Evolutionary conservation across 1,284 basidiomycete species (phyloP), one percentile per base, ranked within the genome.

Genomic region (Fomitopsis palustris): DNA sequence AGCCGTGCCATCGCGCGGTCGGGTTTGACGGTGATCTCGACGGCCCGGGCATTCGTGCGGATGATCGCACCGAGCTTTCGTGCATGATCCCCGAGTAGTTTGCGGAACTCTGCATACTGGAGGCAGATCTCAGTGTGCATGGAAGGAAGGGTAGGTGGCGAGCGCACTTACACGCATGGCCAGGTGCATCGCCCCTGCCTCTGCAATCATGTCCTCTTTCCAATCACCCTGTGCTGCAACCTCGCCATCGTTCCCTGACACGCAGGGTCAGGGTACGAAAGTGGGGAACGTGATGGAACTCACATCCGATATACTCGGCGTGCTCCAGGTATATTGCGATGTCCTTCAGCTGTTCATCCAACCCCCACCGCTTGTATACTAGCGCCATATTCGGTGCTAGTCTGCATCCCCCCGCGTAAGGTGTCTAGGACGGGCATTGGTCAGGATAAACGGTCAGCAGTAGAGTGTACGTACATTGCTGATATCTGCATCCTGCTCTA

Each of bases 301-400:
- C 47, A 60, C 63, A 65, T n/a, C 39, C 29, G 14, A 60, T 58
- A 45, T 62, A 68, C 33, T 63, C 41, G 23, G 65, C 21, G 27
- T 57, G 58, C 17, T 41, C 35, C 16, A 65, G 57, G 43, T 57
- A 56, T 14, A 65, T 49, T 1, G 64, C 53, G 14, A 57, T 41
- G 10, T 57, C 45, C 37, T 53, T 52, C 21, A 74, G 45, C 38
- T 64, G 56, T 14, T 67, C 59, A 25, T 63, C 63, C 57, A 73
- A 56, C 9, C 70, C 70, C 71, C 72, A 74, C 14, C 70, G 63
- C 25, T 64, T 61, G n/a, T 68, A 58, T 5, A 72, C 59, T 58
- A 66, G 69, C 3, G 67, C 64, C 53, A 67, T 65, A 42, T 68
- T 73, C 0, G 71, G 71, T 1, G 71, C 66, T 4, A 74, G 52